phyloP scores from a whole-genome alignment of 768 basidiomycete species.

The Cystofilobasidium macerans region DNA sequence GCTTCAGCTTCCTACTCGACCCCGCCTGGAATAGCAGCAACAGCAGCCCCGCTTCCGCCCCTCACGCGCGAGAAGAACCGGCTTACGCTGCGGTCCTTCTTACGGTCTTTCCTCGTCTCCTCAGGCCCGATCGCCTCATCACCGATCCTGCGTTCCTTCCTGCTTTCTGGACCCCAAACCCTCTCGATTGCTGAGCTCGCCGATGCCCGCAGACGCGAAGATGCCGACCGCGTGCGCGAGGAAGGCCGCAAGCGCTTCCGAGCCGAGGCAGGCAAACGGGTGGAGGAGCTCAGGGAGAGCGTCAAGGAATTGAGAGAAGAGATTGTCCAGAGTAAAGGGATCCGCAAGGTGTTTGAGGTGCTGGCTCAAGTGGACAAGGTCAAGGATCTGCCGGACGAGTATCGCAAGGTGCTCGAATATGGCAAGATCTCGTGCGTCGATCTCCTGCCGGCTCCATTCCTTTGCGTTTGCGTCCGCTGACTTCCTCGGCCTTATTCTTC shows the following conservation, averaged over 20 bases:
- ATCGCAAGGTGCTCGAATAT: conserved; percentile 87
- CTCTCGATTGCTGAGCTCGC: conserved; percentile 62
- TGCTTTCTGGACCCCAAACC: conserved; percentile 61
- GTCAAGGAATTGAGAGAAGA: conserved; percentile 85
- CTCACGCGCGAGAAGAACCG: conserved; percentile 81
- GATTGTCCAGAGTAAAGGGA: conserved; percentile 56
- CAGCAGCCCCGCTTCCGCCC: conserved; percentile 41
- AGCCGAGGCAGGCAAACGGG: conserved; percentile 69
- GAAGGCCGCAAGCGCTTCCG: conserved; percentile 78
- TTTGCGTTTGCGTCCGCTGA: not conserved
- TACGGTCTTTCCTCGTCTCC: conserved; percentile 64
- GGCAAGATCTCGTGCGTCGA: conserved; percentile 82
- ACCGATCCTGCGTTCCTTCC: conserved; percentile 73
- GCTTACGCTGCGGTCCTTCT: conserved; percentile 81
- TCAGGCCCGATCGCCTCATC: conserved; percentile 69
- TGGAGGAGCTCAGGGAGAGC: conserved; percentile 72
- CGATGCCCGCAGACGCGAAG: conserved; percentile 68
- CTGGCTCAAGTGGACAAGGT: conserved; percentile 72
- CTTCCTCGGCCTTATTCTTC: not conserved
- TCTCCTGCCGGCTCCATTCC: conserved; percentile 16
- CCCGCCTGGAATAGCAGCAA: not conserved
- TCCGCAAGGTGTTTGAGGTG: conserved; percentile 75
- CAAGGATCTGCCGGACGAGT: conserved; percentile 66
- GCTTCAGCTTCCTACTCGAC: too few relatives aligned
- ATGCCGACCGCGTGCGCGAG: conserved; percentile 76